These are phyloP conservation scores for Ascochyta viciae-villosae DNA, from an alignment of 2,329 filamentous ascomycete genomes.

Conservation along the genomic window DNA sequence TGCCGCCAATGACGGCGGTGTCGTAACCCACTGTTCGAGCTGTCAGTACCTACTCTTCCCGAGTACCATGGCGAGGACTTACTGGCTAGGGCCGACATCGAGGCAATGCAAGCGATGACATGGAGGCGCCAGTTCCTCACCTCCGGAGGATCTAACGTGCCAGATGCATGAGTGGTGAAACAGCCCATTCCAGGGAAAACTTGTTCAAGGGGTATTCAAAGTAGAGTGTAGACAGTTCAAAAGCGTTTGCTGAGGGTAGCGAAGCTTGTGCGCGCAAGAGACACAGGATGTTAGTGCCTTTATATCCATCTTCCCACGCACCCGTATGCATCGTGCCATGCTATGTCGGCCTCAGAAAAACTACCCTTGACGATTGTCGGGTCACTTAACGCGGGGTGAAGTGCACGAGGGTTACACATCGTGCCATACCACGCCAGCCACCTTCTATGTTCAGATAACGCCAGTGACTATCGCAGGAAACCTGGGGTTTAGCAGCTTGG, in stretches of 20 bases:
- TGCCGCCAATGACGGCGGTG: slow-evolving; percentile 50
- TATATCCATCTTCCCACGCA: background rate
- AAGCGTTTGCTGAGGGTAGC: slow-evolving; percentile 10
- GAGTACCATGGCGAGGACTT: slow-evolving; percentile 1
- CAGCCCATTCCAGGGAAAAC: slow-evolving; percentile 31
- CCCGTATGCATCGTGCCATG: background rate
- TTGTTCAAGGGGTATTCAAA: slow-evolving; percentile 4
- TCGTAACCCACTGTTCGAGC: slow-evolving; percentile 40
- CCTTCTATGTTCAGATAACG: slow-evolving; percentile 24
- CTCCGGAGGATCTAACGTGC: slow-evolving; percentile 45
- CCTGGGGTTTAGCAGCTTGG: slow-evolving; percentile 30
- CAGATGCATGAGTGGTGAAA: slow-evolving; percentile 41
- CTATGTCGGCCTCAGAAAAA: slow-evolving; percentile 15
- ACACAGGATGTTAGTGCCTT: background rate
- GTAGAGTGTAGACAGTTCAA: background rate
- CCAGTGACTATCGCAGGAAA: slow-evolving; percentile 22
- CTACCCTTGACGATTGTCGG: slow-evolving; percentile 15
- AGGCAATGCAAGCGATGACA: slow-evolving; percentile 43
- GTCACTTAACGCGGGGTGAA: slow-evolving; percentile 24
- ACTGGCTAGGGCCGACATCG: slow-evolving; percentile 50
- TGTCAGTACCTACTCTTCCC: background rate
- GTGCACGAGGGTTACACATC: slow-evolving; percentile 19
- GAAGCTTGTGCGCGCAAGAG: slow-evolving; percentile 9
- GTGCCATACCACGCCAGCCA: slow-evolving; percentile 19
- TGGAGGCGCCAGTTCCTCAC: slow-evolving; percentile 48